Evolutionary conservation across 805 yeast species (phyloP), one percentile per base, ranked within the genome.

Genomic region (Wickerhamomyces mucosus): DNA sequence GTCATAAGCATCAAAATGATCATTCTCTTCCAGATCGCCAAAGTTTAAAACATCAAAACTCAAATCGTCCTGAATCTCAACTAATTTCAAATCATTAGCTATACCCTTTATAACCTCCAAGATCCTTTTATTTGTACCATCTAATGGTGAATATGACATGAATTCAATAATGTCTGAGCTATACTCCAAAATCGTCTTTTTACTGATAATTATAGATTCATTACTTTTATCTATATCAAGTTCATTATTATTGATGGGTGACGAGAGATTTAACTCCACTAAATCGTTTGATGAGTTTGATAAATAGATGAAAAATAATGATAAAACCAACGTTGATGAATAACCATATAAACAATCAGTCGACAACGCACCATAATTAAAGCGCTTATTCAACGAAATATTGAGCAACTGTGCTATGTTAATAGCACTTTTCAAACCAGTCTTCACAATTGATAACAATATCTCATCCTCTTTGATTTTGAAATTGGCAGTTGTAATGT

Each of bases 281-380:
- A 42, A 32, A 26, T 42, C 46, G 24, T 42, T 49, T 5, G 50
- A 43, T 0, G 40, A 21, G 29, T 49, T 49, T 15, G 47, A 42
- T 19, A 53, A 31, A 27, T 50, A 47, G 24, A 67, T 56, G 34
- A 58, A 61, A n/a, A 65, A 55, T 28, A 65, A 40, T 3, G 67
- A 57, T 17, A 65, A 43, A 0, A 58, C 58, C 57, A 67, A 53
- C 1, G 58, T 56, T 2, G 69, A 61, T 36, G 58, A 57, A 38
- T 67, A 67, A 6, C 61, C 65, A 41, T 57, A 55, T 42, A 63
- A 63, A 23, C 65, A 58, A 37, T 67, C 73, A 22, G 55, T 52
- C 21, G 63, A 60, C n/a, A 63, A 28, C 2, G 67, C 62, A n/a
- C 71, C 71, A 31, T 61, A 51, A 5, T 63, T 66, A 31, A 57